These are phyloP conservation scores for Eimeria zaria DNA, from an alignment of 169 alveolate genomes.

Conservation along the genomic window DNA sequence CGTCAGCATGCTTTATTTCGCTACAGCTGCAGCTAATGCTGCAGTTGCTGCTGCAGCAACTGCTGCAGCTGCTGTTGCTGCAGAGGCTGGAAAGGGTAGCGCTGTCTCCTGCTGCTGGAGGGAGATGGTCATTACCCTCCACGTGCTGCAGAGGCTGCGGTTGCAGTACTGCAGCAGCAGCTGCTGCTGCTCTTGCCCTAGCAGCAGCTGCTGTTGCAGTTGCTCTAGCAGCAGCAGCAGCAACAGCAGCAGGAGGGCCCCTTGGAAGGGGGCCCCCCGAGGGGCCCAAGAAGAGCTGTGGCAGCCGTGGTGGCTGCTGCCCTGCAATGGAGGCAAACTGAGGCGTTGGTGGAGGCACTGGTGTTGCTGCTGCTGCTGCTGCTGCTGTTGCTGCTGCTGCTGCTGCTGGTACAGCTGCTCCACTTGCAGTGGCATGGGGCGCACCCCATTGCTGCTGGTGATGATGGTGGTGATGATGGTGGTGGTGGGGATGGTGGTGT, in stretches of 20 bases:
- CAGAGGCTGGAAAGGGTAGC: constrained; percentile 25
- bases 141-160: constrained; percentile 27
- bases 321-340: not conserved
- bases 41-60: not conserved
- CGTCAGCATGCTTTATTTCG: not conserved
- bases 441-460: not conserved
- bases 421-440: no score
- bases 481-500: no score
- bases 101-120: constrained; percentile 27
- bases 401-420: no score
- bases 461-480: not conserved
- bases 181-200: not conserved
- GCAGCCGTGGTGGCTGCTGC: not conserved
- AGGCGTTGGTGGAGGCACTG: not conserved
- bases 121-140: not conserved
- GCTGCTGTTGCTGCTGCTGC: no score
- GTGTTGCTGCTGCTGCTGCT: not conserved
- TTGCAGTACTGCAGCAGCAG: not conserved
- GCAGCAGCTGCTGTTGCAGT: constrained; percentile 15
- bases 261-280: not conserved
- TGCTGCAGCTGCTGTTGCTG: constrained; percentile 1
- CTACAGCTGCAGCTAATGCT: not conserved
- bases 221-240: constrained; percentile 43
- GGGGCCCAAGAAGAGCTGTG: no score
- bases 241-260: constrained; percentile 10